A percentile compares a stretch with the other conserved stretches of the same genome.
Evolutionary conservation across 1,284 basidiomycete genomes (phyloP).

Genomic region (Ceratobasidium papillatum): DNA sequence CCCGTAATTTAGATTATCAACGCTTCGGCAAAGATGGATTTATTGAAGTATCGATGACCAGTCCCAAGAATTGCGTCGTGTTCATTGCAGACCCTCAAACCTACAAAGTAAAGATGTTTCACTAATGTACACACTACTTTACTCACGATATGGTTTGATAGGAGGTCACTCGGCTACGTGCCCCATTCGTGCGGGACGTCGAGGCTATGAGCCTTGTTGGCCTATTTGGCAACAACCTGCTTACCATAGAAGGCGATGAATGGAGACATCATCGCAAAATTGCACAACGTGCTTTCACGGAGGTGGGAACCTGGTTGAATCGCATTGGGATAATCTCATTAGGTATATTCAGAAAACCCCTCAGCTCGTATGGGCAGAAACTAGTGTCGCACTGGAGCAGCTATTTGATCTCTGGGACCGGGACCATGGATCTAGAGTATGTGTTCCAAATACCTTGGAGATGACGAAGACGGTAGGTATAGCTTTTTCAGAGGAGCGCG

Average conservation of each 20-base stretch:
- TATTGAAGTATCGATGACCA: constrained; percentile 7
- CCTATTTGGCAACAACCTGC: constrained; percentile 39
- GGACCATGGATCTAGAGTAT: not conserved
- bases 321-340: no score
- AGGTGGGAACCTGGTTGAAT: not conserved
- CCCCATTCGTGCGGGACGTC: not conserved
- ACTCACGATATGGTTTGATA: not conserved
- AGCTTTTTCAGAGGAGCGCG: no score
- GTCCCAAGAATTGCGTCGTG: not conserved
- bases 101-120: not conserved
- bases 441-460: not conserved
- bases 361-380: constrained; percentile 8
- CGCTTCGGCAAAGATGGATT: constrained; percentile 8
- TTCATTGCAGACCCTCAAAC: constrained; percentile 16
- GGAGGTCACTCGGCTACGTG: not conserved
- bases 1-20: not conserved
- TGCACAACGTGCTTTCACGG: constrained; percentile 33
- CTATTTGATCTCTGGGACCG: constrained; percentile 19
- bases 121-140: no score
- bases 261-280: constrained; percentile 42
- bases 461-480: constrained; percentile 4
- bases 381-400: not conserved
- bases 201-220: constrained; percentile 7
- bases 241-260: constrained; percentile 30
- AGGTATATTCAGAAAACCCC: constrained; percentile 21